phyloP scores from a whole-genome alignment of 2,329 filamentous ascomycete species.

The Zymoseptoria brevis region DNA sequence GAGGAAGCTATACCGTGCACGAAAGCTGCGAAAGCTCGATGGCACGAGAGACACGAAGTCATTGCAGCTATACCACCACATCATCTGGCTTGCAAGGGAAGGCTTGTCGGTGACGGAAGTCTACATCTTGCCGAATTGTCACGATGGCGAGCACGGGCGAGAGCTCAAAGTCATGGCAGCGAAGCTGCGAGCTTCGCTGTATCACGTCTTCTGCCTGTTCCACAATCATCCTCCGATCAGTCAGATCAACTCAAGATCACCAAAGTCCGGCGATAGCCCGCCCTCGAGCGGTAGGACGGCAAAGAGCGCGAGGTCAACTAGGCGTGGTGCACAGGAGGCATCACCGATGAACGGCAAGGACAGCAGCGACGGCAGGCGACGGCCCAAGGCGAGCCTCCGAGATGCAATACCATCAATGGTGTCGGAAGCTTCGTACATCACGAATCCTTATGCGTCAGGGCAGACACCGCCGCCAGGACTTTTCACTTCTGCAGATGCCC shows the following conservation, averaged over 20 bases:
- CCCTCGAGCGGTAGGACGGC: slow-evolving; percentile 18
- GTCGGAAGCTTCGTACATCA: slow-evolving; percentile 44
- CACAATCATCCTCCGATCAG: slow-evolving; percentile 81
- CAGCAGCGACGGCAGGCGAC: slow-evolving; percentile 13
- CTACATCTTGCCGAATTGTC: slow-evolving; percentile 65
- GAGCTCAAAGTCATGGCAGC: slow-evolving; percentile 85
- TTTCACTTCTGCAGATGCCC: slow-evolving; percentile 20
- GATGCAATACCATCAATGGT: slow-evolving; percentile 42
- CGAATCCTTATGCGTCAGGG: slow-evolving; percentile 40
- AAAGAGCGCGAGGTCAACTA: slow-evolving; percentile 10
- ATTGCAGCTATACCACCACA: slow-evolving; percentile 77
- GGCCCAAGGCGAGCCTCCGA: slow-evolving; percentile 33
- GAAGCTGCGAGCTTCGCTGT: slow-evolving; percentile 89
- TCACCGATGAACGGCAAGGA: slow-evolving; percentile 15
- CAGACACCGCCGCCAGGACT: slow-evolving; percentile 33
- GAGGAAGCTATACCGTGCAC: slow-evolving; percentile 71
- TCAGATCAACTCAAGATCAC: slow-evolving; percentile 35
- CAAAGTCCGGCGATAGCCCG: slow-evolving; percentile 16
- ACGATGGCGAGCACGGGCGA: slow-evolving; percentile 64
- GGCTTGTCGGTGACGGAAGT: slow-evolving; percentile 78
- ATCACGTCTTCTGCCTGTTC: slow-evolving; percentile 93
- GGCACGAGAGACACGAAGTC: slow-evolving; percentile 69
- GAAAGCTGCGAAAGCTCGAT: slow-evolving; percentile 76
- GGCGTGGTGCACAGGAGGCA: slow-evolving; percentile 11
- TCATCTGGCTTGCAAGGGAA: slow-evolving; percentile 91